Evolutionary conservation across 352 stramenopile species (phyloP).

Genomic region (Blastocystis sp.): DNA sequence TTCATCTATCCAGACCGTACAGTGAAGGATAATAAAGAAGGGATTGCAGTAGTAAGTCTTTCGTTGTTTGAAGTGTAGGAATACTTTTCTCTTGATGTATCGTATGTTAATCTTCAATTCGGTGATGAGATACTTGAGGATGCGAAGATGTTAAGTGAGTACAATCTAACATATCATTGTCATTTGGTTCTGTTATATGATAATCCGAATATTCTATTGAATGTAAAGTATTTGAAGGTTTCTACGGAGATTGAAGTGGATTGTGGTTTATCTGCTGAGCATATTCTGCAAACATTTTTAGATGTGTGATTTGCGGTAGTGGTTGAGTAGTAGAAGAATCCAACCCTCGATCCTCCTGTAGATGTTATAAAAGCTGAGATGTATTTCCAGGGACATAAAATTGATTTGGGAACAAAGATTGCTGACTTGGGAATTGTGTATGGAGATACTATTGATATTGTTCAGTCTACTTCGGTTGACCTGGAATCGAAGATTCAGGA

Average conservation of each 20-base stretch:
- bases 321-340: not conserved
- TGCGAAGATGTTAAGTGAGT: not conserved
- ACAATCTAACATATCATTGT: not conserved
- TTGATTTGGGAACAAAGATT: not conserved
- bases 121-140: constrained; percentile 11
- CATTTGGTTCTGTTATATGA: not conserved
- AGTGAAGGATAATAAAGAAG: constrained; percentile 44
- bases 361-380: not conserved
- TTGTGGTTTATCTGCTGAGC: not conserved
- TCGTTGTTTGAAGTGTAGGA: not conserved
- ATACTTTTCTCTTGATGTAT: constrained; percentile 16
- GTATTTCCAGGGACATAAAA: not conserved
- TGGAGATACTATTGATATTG: not conserved
- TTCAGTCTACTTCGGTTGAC: not conserved
- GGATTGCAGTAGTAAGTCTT: not conserved
- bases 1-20: constrained; percentile 42
- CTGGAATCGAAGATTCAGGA: too few relatives aligned
- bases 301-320: not conserved
- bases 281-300: not conserved
- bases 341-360: not conserved
- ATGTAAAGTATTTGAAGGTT: not conserved
- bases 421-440: not conserved
- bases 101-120: not conserved
- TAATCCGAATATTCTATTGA: not conserved
- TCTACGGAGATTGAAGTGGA: not conserved